Evolutionary conservation across 768 basidiomycete species (phyloP), one percentile per base, ranked within the genome.

Genomic region (Amanita molliuscula): DNA sequence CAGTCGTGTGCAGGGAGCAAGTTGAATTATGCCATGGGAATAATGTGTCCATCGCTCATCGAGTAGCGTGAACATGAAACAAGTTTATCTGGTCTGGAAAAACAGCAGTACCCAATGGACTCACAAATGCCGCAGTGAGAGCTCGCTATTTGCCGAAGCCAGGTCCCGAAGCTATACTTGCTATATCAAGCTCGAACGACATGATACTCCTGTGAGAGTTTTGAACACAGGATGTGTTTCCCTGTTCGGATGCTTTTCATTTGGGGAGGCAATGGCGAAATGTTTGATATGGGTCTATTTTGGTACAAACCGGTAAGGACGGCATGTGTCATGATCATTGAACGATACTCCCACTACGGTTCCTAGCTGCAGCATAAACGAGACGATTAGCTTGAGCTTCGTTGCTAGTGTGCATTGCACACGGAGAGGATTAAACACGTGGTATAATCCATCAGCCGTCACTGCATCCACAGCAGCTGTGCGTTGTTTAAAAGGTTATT

Each of bases 91-190:
- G 26, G 25, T 4, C 41, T 26, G 28, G 15, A 26, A 26, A 42
- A 25, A 15, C 15, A n/a, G 41, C 21, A 23, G 41, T 6, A 8
- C 38, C 18, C 38, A 40, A 40, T 18, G 21, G 38, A 23, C 4
- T 20, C 21, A 18, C 43, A 3, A 20, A 4, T 21, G 10, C 15
- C 23, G 23, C 28, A 25, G 13, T 18, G 31, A 20, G 13, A 3
- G 33, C 16, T 6, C 44, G 44, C 31, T 21, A 20, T 46, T 35
- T 28, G 25, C 44, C 34, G 44, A 35, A 13, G 38, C 44, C 44
- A 46, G 44, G 33, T 20, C 33, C 44, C 44, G 44, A 46, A 35
- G 34, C 34, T 35, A 35, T n/a, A 46, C 29, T 46, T 46, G 33
- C 31, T 46, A 21, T 34, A 46, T 46, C 11, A 25, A 46, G 44